Evolutionary conservation across 208 protist genomes (phyloP).

Genomic region (Acanthamoeba castellanii): DNA sequence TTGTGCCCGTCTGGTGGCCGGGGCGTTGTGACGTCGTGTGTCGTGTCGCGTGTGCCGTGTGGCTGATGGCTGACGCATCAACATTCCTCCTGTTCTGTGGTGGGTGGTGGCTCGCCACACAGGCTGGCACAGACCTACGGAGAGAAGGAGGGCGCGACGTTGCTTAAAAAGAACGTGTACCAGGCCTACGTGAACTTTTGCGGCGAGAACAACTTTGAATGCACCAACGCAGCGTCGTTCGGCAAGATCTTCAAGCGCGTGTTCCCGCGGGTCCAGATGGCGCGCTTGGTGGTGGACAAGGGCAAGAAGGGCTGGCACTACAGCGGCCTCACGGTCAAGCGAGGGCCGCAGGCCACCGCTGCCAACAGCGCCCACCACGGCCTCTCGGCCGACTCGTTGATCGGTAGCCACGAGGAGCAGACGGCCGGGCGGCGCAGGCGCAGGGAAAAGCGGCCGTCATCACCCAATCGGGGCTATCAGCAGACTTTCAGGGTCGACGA

Average conservation of each 20-base stretch:
- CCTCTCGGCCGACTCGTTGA: no score
- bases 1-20: no score
- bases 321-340: conserved; percentile 28
- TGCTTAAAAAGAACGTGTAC: conserved; percentile 11
- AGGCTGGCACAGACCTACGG: conserved; percentile 9
- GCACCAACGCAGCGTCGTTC: conserved; percentile 24
- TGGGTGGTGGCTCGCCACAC: neutral
- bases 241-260: conserved; percentile 49
- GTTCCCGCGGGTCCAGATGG: conserved; percentile 26
- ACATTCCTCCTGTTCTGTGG: no score
- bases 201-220: neutral
- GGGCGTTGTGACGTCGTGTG: no score
- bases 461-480: neutral
- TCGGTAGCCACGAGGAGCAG: neutral
- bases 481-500: no score
- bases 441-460: neutral
- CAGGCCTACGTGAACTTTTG: conserved; percentile 1
- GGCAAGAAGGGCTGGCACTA: conserved; percentile 58
- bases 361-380: neutral
- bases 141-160: conserved; percentile 15
- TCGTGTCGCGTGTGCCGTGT: no score
- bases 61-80: no score
- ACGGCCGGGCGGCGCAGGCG: neutral
- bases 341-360: neutral
- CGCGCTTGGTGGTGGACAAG: conserved; percentile 26